These are phyloP conservation scores for Talaromyces proteolyticus DNA, from an alignment of 495 filamentous ascomycete species.

Conservation along the genomic window DNA sequence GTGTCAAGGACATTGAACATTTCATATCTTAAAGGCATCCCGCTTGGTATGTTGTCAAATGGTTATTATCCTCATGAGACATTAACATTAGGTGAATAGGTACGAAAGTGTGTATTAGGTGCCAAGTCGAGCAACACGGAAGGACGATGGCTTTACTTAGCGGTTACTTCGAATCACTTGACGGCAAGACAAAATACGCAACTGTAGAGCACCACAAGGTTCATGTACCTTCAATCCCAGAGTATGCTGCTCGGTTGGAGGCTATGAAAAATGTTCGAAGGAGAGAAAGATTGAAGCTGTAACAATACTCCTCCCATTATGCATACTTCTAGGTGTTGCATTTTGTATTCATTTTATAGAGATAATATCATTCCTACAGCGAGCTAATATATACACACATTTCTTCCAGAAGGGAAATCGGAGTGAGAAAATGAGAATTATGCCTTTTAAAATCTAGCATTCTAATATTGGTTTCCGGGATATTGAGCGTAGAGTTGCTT, in stretches of 20 bases:
- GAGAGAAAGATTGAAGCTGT: constrained; percentile 1
- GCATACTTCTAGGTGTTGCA: not conserved
- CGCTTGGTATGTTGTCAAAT: constrained; percentile 11
- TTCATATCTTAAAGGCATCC: constrained; percentile 28
- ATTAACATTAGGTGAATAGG: constrained; percentile 1
- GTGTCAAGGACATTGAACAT: constrained; percentile 35
- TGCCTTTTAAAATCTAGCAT: not conserved
- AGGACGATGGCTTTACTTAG: constrained; percentile 38
- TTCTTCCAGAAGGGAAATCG: not conserved
- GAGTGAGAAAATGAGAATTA: constrained; percentile 1
- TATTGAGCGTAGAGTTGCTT: constrained; percentile 66
- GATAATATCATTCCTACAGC: not conserved
- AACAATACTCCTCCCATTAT: not conserved
- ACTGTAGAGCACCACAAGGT: constrained; percentile 43
- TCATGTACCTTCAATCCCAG: constrained; percentile 22
- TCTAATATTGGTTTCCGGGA: constrained; percentile 38
- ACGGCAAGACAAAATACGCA: constrained; percentile 29
- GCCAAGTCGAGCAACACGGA: constrained; percentile 26
- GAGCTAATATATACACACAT: constrained; percentile 8
- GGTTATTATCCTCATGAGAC: not conserved
- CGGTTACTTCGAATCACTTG: constrained; percentile 28
- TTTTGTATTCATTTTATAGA: not conserved
- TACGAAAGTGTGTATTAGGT: constrained; percentile 24
- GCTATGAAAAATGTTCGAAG: not conserved
- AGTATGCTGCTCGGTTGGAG: constrained; percentile 12